Conservation (phyloP, 2,329 filamentous ascomycete species). For the Hypoxylon sp. region DNA sequence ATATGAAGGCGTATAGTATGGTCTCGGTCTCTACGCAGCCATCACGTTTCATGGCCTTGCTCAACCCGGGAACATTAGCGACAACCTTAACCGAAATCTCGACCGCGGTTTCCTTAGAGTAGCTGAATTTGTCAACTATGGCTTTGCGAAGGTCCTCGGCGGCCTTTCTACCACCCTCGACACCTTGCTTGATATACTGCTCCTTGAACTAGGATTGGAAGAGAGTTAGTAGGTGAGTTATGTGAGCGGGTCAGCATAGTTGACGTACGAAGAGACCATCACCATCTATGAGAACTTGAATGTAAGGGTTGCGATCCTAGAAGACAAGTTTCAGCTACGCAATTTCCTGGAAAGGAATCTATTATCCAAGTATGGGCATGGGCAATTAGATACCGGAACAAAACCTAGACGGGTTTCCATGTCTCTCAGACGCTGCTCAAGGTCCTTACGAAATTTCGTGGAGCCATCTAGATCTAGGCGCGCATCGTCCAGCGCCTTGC, state of each 20-base stretch:
- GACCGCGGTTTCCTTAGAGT: slow-evolving; percentile 59
- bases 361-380: slow-evolving; percentile 24
- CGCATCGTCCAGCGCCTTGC: slow-evolving; percentile 60
- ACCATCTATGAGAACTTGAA: slow-evolving; percentile 74
- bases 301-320: slow-evolving; percentile 71
- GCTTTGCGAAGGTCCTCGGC: slow-evolving; percentile 65
- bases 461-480: slow-evolving; percentile 68
- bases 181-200: slow-evolving; percentile 66
- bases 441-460: slow-evolving; percentile 63
- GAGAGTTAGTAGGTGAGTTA: slow-evolving; percentile 32
- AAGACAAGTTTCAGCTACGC: slow-evolving; percentile 40
- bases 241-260: slow-evolving; percentile 11
- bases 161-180: slow-evolving; percentile 69
- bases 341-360: slow-evolving; percentile 16
- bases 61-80: slow-evolving; percentile 68
- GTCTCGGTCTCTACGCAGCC: slow-evolving; percentile 61
- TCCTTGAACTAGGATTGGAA: slow-evolving; percentile 68
- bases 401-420: slow-evolving; percentile 57
- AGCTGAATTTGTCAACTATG: slow-evolving; percentile 63
- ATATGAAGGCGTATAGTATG: slow-evolving; percentile 70
- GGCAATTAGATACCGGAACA: slow-evolving; percentile 56
- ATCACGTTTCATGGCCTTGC: slow-evolving; percentile 65
- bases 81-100: slow-evolving; percentile 71
- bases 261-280: slow-evolving; percentile 71
- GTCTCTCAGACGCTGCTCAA: slow-evolving; percentile 65